Evolutionary conservation across 1,139 yeast species (phyloP), one percentile per base, ranked within the genome.

Genomic region (Candida sanyaensis): DNA sequence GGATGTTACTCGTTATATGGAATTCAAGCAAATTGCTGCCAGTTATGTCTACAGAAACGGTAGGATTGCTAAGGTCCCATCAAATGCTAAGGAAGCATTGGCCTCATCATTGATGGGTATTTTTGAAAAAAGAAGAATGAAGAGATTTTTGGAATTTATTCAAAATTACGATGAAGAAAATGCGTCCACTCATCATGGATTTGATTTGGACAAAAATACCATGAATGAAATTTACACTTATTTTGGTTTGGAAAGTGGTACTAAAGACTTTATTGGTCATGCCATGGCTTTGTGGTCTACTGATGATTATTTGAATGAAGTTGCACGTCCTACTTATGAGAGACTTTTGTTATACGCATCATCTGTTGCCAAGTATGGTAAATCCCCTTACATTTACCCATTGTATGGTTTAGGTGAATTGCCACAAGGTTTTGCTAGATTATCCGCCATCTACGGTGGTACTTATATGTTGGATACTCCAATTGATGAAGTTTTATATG

Each of bases 401-500:
- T 76, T 93, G 61, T 93, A 93, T 65, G 99, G 99, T 9, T 79
- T 95, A 51, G 99, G 99, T 44, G 99, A 93, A 69, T 78, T 93
- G 53, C 99, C 99, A 17, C 99, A 93, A 71, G 99, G 98, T 11
- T 93, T 93, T 75, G 97, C 99, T 13, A 83, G 99, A 66, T 81
- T 93, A 57, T 86, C 96, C 40, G 99, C 99, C 38, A 93, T 93
- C 57, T 92, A 93, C 62, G 99, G 99, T 55, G 99, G 99, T 62
- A 93, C 99, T 31, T 93, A 91, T 66, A 95, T 93, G 99, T 82
- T 93, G 64, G 96, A 91, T 66, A 92, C 96, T 42, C 97, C 97
- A 46, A 85, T 95, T 53, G 97, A 93, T 53, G 96, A 92, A 68
- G 80, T 91, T 29, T 78, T 87, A 46, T 91, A 86, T 65, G 54